These are phyloP conservation scores for Termitomyces sp. DNA, from an alignment of 768 basidiomycete genomes.

Conservation along the genomic window DNA sequence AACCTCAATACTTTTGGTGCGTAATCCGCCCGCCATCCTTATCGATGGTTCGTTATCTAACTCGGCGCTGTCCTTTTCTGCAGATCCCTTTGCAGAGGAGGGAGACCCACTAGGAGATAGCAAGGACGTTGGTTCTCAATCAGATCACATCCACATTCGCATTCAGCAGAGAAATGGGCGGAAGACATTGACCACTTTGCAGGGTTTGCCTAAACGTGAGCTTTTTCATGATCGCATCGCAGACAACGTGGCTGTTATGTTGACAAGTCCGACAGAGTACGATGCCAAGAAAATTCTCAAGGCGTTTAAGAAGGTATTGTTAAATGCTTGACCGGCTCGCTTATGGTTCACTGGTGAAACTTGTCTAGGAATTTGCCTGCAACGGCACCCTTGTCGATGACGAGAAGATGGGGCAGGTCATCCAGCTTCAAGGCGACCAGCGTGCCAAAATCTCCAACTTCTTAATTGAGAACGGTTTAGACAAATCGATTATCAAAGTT, in stretches of 20 bases:
- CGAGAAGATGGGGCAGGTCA: conserved; percentile 93
- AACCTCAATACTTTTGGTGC: conserved; percentile 80
- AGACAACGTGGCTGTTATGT: neutral
- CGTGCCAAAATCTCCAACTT: conserved; percentile 85
- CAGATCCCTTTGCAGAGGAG: conserved; percentile 97
- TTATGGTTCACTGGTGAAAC: conserved; percentile 1
- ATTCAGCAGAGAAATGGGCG: conserved; percentile 99
- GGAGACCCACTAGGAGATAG: conserved; percentile 73
- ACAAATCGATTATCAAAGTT: conserved; percentile 74
- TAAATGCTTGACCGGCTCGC: neutral
- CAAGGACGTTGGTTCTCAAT: conserved; percentile 75
- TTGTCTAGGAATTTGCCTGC: conserved; percentile 86
- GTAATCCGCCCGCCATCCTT: conserved; percentile 19
- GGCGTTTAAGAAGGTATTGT: conserved; percentile 91
- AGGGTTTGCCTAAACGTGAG: conserved; percentile 88
- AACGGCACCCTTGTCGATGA: conserved; percentile 96
- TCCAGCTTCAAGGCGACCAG: conserved; percentile 99
- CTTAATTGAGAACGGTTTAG: conserved; percentile 78
- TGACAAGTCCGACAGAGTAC: conserved; percentile 56
- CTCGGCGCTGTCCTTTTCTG: conserved; percentile 5
- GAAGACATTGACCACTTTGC: conserved; percentile 96
- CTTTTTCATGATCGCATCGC: conserved; percentile 8
- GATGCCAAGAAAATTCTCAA: conserved; percentile 98
- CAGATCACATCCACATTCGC: conserved; percentile 91
- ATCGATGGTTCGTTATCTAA: conserved; percentile 14